Evolutionary conservation across 164 flowering plant genomes (phyloP).

Genomic region (Brasenia schreberi): DNA sequence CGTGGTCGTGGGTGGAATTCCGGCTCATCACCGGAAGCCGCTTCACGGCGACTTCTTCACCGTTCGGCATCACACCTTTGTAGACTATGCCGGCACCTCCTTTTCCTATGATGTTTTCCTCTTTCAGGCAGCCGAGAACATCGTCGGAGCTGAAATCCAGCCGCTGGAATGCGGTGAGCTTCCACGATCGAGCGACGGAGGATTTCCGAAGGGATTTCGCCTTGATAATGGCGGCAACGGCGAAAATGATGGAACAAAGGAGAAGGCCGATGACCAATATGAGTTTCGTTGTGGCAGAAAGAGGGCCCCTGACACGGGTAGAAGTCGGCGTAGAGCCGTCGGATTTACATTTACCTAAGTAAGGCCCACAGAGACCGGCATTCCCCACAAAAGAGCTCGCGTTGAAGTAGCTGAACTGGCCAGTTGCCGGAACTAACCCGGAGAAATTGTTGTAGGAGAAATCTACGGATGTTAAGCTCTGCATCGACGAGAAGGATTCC

Average conservation of each 20-base stretch:
- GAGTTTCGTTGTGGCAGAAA: conserved; percentile 74
- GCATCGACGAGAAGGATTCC: conserved; percentile 58
- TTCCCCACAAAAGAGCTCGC: conserved; percentile 81
- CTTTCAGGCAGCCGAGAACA: conserved; percentile 74
- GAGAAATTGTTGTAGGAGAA: conserved; percentile 85
- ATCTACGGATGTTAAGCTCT: conserved; percentile 88
- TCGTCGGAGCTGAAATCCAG: conserved; percentile 85
- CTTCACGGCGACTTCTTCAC: conserved; percentile 85
- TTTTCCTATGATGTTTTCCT: conserved; percentile 94
- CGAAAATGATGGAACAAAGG: conserved; percentile 81
- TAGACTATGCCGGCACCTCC: conserved; percentile 98
- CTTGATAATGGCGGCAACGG: conserved; percentile 76
- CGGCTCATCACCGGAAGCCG: conserved; percentile 84
- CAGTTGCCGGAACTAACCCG: conserved; percentile 83
- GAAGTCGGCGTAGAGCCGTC: conserved; percentile 34
- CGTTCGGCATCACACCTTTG: conserved; percentile 79
- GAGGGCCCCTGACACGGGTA: conserved; percentile 41
- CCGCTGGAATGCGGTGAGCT: conserved; percentile 89
- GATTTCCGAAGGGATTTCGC: conserved; percentile 81
- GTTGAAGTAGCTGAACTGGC: conserved; percentile 96
- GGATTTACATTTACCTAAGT: conserved; percentile 66
- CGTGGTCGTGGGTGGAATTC: conserved; percentile 90
- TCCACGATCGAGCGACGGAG: conserved; percentile 70
- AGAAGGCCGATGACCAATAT: conserved; percentile 85
- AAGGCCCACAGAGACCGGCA: conserved; percentile 85